These are phyloP conservation scores for Cephaloascus albidus DNA, from an alignment of 805 yeast genomes.

Conservation along the genomic window DNA sequence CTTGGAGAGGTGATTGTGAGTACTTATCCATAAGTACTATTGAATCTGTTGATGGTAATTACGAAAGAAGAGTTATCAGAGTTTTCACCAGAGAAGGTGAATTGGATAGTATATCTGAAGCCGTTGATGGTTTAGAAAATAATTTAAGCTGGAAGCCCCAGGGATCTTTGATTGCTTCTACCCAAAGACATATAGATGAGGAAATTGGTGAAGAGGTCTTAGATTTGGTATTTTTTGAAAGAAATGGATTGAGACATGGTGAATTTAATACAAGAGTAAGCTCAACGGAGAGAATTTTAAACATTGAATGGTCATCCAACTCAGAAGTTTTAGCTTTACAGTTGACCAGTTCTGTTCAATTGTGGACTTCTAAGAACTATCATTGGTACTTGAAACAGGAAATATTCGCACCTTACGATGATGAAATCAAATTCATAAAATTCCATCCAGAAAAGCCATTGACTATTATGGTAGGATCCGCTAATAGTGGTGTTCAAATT, in stretches of 20 bases:
- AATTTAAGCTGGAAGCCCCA: slow-evolving; percentile 82
- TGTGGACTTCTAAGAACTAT: slow-evolving; percentile 89
- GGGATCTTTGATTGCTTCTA: slow-evolving; percentile 77
- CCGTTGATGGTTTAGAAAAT: slow-evolving; percentile 75
- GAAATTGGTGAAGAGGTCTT: slow-evolving; percentile 35
- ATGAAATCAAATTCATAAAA: slow-evolving; percentile 33
- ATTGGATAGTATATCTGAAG: slow-evolving; percentile 78
- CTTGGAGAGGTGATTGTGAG: slow-evolving; percentile 97
- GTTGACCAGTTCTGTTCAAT: slow-evolving; percentile 52
- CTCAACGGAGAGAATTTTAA: slow-evolving; percentile 35
- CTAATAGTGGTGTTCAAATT: slow-evolving; percentile 37
- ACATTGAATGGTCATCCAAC: slow-evolving; percentile 71
- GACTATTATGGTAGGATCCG: slow-evolving; percentile 58
- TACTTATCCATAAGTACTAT: slow-evolving; percentile 61
- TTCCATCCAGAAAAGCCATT: slow-evolving; percentile 92
- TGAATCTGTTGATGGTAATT: slow-evolving; percentile 39
- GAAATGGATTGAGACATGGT: slow-evolving; percentile 88
- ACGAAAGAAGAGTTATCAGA: slow-evolving; percentile 66
- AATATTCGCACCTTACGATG: slow-evolving; percentile 24
- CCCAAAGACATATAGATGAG: slow-evolving; percentile 55
- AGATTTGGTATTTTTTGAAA: slow-evolving; percentile 74
- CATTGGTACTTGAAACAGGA: slow-evolving; percentile 95
- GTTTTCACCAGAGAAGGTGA: slow-evolving; percentile 75
- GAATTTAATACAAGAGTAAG: slow-evolving; percentile 65
- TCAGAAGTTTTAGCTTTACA: slow-evolving; percentile 73